These are phyloP conservation scores for Zymoseptoria brevis DNA, from an alignment of 2,329 filamentous ascomycete species.

Conservation along the genomic window DNA sequence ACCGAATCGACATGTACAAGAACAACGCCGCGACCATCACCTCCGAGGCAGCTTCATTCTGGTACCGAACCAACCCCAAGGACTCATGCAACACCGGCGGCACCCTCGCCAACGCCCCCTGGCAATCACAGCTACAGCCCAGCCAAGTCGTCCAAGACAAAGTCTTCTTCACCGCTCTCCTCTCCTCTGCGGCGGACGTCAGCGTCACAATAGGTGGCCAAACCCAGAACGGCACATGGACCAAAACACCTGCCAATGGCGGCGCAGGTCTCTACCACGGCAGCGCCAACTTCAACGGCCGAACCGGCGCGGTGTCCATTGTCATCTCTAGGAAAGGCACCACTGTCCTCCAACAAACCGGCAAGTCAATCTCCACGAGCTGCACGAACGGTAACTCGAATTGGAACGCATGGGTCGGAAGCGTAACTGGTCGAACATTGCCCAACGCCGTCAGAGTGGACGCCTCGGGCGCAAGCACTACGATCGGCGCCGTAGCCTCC, in stretches of 20 bases:
- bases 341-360: slow-evolving; percentile 26
- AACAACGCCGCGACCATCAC: slow-evolving; percentile 26
- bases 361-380: slow-evolving; percentile 29
- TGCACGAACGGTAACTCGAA: slow-evolving; percentile 15
- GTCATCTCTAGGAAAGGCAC: slow-evolving; percentile 27
- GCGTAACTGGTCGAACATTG: slow-evolving; percentile 5
- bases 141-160: slow-evolving; percentile 36
- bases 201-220: slow-evolving; percentile 33
- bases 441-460: background rate
- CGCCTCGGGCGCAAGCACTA: background rate
- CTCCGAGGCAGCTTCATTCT: slow-evolving; percentile 32
- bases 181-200: slow-evolving; percentile 26
- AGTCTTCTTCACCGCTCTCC: slow-evolving; percentile 38
- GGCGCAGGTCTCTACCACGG: slow-evolving; percentile 17
- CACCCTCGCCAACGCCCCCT: slow-evolving; percentile 20
- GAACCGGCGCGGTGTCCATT: slow-evolving; percentile 35
- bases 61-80: slow-evolving; percentile 38
- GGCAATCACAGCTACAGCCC: slow-evolving; percentile 15
- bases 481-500: background rate
- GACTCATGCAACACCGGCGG: slow-evolving; percentile 33
- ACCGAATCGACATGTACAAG: slow-evolving; percentile 46
- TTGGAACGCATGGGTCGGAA: slow-evolving; percentile 21
- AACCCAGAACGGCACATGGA: background rate
- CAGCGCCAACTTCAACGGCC: slow-evolving; percentile 31
- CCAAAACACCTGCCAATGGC: slow-evolving; percentile 14